Conservation (phyloP, 176 grass and related monocot species). For the Thalia dealbata region DNA sequence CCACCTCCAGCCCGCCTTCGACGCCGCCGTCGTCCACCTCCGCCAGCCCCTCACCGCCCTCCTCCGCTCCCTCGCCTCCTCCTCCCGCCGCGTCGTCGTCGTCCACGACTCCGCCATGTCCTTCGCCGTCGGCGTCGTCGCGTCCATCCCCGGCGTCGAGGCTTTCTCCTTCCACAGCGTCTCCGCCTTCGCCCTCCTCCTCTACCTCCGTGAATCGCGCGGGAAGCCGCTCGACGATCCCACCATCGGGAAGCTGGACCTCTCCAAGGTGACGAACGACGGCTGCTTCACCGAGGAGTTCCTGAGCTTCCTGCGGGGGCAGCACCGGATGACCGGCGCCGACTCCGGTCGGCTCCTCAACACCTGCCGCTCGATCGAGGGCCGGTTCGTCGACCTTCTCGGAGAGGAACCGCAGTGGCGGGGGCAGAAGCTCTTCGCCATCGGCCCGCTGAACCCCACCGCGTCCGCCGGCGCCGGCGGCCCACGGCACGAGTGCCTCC, state of each 20-base stretch:
- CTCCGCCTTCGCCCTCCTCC: slow-evolving; percentile 18
- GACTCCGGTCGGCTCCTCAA: slow-evolving; percentile 8
- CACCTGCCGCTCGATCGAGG: slow-evolving; percentile 11
- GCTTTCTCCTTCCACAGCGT: slow-evolving; percentile 23
- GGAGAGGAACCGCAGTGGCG: neutral
- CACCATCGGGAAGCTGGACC: neutral
- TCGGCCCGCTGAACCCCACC: slow-evolving; percentile 23
- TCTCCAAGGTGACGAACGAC: neutral
- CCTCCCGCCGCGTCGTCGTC: slow-evolving; percentile 13
- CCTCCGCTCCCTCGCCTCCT: slow-evolving; percentile 3
- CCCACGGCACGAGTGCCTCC: slow-evolving; percentile 22
- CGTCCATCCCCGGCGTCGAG: neutral
- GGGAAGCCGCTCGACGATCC: neutral
- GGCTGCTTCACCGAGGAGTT: slow-evolving; percentile 14
- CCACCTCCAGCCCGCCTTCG: slow-evolving; percentile 20
- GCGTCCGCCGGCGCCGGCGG: neutral
- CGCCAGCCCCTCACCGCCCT: neutral
- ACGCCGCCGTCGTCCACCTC: neutral
- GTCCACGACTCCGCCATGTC: slow-evolving; percentile 24
- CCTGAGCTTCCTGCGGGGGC: slow-evolving; percentile 5
- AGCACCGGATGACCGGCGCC: slow-evolving; percentile 7
- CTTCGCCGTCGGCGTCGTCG: slow-evolving; percentile 3
- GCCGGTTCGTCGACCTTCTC: slow-evolving; percentile 16
- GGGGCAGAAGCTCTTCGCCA: slow-evolving; percentile 14
- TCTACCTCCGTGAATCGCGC: slow-evolving; percentile 13